Conservation (phyloP, 2,329 filamentous ascomycete genomes). For the Colletotrichum abscissum region DNA sequence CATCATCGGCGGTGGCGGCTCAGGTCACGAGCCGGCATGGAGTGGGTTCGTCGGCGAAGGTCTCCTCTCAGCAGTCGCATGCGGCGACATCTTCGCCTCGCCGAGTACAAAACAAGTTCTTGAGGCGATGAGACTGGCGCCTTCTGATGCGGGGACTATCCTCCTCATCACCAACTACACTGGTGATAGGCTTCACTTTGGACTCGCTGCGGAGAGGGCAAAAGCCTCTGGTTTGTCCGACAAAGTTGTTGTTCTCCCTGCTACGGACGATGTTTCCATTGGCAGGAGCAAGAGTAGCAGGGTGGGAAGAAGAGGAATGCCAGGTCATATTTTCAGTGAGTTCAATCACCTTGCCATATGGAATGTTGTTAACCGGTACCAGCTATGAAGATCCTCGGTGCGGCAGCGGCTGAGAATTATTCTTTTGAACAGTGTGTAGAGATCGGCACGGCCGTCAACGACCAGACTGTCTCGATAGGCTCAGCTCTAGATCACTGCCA, state of each 20-base stretch:
- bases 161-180: slow-evolving; percentile 83
- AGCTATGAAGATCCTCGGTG: slow-evolving; percentile 76
- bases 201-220: slow-evolving; percentile 79
- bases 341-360: slow-evolving; percentile 46
- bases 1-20: slow-evolving; percentile 76
- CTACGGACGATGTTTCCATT: slow-evolving; percentile 80
- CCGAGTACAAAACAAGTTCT: slow-evolving; percentile 80
- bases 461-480: slow-evolving; percentile 73
- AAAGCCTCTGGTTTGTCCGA: slow-evolving; percentile 69
- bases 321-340: slow-evolving; percentile 66
- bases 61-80: slow-evolving; percentile 75
- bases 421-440: slow-evolving; percentile 67
- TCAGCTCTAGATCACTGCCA: slow-evolving; percentile 79
- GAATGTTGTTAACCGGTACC: too few species aligned
- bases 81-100: slow-evolving; percentile 80
- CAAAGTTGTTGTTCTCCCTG: slow-evolving; percentile 76
- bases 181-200: slow-evolving; percentile 78
- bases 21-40: slow-evolving; percentile 80
- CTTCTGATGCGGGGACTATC: slow-evolving; percentile 72
- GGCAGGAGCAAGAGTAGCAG: slow-evolving; percentile 74
- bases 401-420: slow-evolving; percentile 70
- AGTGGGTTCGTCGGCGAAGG: slow-evolving; percentile 77
- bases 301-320: slow-evolving; percentile 78
- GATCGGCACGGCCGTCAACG: slow-evolving; percentile 66
- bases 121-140: slow-evolving; percentile 70